phyloP scores from a whole-genome alignment of 805 yeast species.

The Danielia oregonensis region DNA sequence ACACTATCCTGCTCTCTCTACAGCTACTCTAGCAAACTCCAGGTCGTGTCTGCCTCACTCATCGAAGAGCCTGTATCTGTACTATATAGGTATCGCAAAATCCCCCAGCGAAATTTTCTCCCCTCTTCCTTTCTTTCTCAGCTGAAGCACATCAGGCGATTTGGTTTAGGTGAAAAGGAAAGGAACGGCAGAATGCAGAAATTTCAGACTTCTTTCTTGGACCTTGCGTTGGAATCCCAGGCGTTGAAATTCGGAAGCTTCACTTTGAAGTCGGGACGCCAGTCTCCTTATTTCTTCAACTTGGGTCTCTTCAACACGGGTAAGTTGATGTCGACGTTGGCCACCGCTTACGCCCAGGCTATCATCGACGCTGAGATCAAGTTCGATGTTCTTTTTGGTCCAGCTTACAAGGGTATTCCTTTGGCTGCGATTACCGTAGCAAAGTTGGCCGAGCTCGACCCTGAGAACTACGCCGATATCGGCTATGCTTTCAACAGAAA shows the following conservation, averaged over 20 bases:
- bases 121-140: conserved; percentile 6
- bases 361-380: conserved; percentile 77
- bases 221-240: conserved; percentile 73
- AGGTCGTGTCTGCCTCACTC: no score
- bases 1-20: no score
- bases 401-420: conserved; percentile 97
- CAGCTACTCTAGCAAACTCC: no score
- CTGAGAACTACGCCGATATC: conserved; percentile 65
- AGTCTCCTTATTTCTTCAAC: conserved; percentile 88
- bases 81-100: neutral
- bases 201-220: conserved; percentile 66
- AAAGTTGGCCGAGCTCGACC: conserved; percentile 86
- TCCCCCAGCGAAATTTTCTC: neutral
- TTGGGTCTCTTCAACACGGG: conserved; percentile 85
- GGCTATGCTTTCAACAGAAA: conserved; percentile 96
- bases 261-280: conserved; percentile 88
- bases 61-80: no score
- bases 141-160: conserved; percentile 10
- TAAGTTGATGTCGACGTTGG: conserved; percentile 69
- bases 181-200: conserved; percentile 34
- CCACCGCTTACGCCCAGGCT: conserved; percentile 84
- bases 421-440: conserved; percentile 90
- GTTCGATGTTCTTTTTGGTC: conserved; percentile 92
- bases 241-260: conserved; percentile 87
- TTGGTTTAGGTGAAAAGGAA: conserved; percentile 4